These are phyloP conservation scores for Candolleomyces efflorescens DNA, from an alignment of 768 basidiomycete species.

Conservation along the genomic window DNA sequence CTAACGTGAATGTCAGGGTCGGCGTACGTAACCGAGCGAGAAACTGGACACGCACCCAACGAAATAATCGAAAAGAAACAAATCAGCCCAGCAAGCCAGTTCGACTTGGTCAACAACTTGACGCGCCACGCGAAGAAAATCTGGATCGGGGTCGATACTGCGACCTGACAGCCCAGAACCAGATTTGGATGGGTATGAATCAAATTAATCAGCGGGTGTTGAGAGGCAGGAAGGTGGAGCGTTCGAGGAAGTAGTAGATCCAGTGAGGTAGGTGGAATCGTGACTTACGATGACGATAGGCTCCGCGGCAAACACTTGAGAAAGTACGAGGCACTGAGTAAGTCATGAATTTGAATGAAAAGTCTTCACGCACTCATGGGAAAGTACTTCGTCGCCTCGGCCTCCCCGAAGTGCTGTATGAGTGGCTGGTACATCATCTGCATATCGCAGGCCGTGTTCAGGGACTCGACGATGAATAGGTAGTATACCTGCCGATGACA, in stretches of 20 bases:
- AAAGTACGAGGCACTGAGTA: neutral
- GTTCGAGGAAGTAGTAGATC: neutral
- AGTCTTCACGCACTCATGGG: constrained; percentile 20
- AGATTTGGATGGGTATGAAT: neutral
- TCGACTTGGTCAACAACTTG: constrained; percentile 33
- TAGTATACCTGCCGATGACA: constrained; percentile 30
- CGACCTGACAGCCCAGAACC: constrained; percentile 23
- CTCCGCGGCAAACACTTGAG: constrained; percentile 27
- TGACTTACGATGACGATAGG: constrained; percentile 28
- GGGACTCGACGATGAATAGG: constrained; percentile 37
- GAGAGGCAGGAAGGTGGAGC: too few relatives aligned
- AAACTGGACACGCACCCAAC: constrained; percentile 18
- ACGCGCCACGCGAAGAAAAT: constrained; percentile 44
- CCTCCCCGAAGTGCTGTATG: constrained; percentile 31
- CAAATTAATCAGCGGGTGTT: too few relatives aligned
- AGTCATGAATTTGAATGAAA: neutral
- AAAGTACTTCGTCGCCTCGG: constrained; percentile 18
- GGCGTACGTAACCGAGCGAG: neutral
- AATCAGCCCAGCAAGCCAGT: constrained; percentile 29
- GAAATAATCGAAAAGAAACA: constrained; percentile 30
- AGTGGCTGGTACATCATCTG: constrained; percentile 45
- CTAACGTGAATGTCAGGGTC: constrained; percentile 15
- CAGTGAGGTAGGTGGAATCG: neutral
- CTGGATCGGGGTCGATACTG: constrained; percentile 45
- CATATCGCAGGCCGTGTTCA: constrained; percentile 42